These are phyloP conservation scores for Cercospora beticola DNA, from an alignment of 2,329 filamentous ascomycete species.

Conservation along the genomic window DNA sequence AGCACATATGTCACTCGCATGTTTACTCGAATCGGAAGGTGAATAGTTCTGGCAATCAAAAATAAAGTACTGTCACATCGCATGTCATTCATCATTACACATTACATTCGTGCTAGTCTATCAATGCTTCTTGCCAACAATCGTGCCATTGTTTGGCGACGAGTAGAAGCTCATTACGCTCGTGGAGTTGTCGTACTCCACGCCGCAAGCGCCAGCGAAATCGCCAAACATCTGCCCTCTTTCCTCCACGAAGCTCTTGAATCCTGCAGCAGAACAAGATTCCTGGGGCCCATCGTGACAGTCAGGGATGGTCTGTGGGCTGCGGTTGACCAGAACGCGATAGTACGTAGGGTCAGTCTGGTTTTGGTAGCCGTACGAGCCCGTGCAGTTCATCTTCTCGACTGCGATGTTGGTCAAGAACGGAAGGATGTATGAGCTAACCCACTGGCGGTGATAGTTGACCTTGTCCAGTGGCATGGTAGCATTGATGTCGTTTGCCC, in stretches of 20 bases:
- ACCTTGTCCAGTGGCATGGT: slow-evolving; percentile 65
- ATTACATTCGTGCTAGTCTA: slow-evolving; percentile 2
- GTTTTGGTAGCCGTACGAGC: slow-evolving; percentile 56
- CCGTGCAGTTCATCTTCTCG: slow-evolving; percentile 61
- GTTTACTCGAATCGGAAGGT: background rate
- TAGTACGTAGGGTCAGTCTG: slow-evolving; percentile 44
- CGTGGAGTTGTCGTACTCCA: slow-evolving; percentile 46
- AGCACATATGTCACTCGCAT: background rate
- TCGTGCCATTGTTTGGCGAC: slow-evolving; percentile 25
- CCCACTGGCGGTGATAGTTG: slow-evolving; percentile 65
- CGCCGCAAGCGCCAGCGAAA: slow-evolving; percentile 45
- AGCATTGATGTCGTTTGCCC: slow-evolving; percentile 56
- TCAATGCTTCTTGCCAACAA: slow-evolving; percentile 24
- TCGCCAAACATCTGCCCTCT: slow-evolving; percentile 47
- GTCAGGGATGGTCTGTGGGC: slow-evolving; percentile 49
- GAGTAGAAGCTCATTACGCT: slow-evolving; percentile 37
- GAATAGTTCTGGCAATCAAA: background rate
- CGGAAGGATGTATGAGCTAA: slow-evolving; percentile 61
- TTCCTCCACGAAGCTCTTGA: slow-evolving; percentile 45
- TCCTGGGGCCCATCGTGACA: slow-evolving; percentile 53
- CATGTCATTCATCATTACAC: slow-evolving; percentile 14
- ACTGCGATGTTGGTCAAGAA: slow-evolving; percentile 67
- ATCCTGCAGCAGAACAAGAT: slow-evolving; percentile 49
- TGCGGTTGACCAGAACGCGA: slow-evolving; percentile 53
- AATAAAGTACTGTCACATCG: background rate